These are phyloP conservation scores for Trichomonas gallinae DNA, from an alignment of 208 protist genomes.

Conservation along the genomic window DNA sequence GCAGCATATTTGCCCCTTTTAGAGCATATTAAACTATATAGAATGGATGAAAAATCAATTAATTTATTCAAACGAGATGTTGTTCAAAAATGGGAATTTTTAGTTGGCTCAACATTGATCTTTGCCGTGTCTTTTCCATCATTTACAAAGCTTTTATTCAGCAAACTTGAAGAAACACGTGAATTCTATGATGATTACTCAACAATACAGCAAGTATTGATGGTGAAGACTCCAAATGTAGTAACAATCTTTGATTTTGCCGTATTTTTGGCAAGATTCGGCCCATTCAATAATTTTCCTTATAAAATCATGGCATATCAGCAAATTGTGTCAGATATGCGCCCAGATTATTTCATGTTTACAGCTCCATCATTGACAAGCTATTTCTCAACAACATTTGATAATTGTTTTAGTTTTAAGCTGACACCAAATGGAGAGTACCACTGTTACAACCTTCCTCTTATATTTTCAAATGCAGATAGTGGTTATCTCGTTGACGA, in stretches of 20 bases:
- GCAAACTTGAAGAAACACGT: not conserved
- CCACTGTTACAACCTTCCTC: not conserved
- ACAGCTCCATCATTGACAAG: not conserved
- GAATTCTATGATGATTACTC: not conserved
- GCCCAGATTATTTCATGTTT: not conserved
- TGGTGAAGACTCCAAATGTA: not conserved
- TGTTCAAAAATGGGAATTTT: not conserved
- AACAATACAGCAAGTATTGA: not conserved
- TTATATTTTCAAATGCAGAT: not conserved
- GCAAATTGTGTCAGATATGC: not conserved
- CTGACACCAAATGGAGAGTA: not conserved
- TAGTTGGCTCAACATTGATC: not conserved
- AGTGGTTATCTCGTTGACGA: not conserved
- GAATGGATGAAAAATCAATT: not conserved
- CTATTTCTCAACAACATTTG: not conserved
- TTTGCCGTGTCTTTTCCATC: not conserved
- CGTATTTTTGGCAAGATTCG: not conserved
- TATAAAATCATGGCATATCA: not conserved
- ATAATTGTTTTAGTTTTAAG: not conserved
- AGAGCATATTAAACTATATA: not conserved
- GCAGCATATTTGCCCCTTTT: not conserved
- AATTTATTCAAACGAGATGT: not conserved
- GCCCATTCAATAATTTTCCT: not conserved
- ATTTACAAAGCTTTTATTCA: not conserved
- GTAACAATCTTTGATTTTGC: not conserved